Evolutionary conservation across 2,329 filamentous ascomycete species (phyloP).

Genomic region (Fusarium udum): DNA sequence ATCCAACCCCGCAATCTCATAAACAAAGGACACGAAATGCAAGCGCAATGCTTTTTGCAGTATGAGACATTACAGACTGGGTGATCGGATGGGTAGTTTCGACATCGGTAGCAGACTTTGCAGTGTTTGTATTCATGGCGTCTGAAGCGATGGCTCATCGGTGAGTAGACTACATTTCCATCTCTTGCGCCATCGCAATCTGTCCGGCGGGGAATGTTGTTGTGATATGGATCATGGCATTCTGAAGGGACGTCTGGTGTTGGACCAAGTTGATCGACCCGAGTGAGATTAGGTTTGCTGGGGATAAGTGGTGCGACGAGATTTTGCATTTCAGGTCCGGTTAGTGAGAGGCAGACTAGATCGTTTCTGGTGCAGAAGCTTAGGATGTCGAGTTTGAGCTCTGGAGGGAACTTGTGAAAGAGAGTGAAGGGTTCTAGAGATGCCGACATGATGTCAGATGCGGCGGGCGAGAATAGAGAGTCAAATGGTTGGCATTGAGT

Average conservation of each 20-base stretch:
- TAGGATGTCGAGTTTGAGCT: slow-evolving; percentile 6
- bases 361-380: background rate
- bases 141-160: background rate
- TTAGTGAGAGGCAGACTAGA: slow-evolving; percentile 8
- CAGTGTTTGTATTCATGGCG: background rate
- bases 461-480: rapidly evolving
- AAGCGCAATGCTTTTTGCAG: slow-evolving; percentile 12
- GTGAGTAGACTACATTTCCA: rapidly evolving
- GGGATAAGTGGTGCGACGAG: background rate
- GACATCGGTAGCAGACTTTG: background rate
- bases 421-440: background rate
- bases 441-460: background rate
- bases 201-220: rapidly evolving
- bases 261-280: background rate
- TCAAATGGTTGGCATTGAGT: rapidly evolving
- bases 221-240: background rate
- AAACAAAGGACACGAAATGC: slow-evolving; percentile 17
- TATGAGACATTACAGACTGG: background rate
- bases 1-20: slow-evolving; percentile 6
- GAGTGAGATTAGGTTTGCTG: background rate
- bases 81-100: background rate
- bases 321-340: background rate
- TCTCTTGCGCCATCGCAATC: background rate
- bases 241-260: background rate
- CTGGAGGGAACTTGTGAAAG: slow-evolving; percentile 1